A percentile compares a stretch with the other conserved stretches of the same genome.
phyloP scores from a whole-genome alignment of 2,329 filamentous ascomycete genomes.

The Colletotrichum sublineola region DNA sequence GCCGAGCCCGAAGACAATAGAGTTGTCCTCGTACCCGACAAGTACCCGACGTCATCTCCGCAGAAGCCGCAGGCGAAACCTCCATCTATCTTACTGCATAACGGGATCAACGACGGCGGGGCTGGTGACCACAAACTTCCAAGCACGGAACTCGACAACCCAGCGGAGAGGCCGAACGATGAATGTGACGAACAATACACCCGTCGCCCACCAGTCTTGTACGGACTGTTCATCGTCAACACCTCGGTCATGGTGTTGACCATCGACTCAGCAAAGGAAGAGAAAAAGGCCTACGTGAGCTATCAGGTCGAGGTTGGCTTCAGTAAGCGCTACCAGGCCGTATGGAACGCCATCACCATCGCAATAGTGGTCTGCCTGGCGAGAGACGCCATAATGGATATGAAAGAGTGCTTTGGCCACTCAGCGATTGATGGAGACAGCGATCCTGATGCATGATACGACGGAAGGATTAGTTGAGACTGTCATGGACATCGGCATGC shows the following conservation, averaged over 20 bases:
- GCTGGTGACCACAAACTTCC: background rate
- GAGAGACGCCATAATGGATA: constrained; percentile 54
- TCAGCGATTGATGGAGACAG: constrained; percentile 49
- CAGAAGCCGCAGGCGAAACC: background rate
- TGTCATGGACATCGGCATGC: background rate
- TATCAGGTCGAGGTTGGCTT: constrained; percentile 60
- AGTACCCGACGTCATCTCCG: constrained; percentile 30
- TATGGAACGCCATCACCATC: constrained; percentile 61
- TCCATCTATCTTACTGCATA: constrained; percentile 1
- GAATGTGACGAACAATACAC: constrained; percentile 1
- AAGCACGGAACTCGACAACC: background rate
- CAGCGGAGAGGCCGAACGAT: no score
- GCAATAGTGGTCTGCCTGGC: constrained; percentile 57
- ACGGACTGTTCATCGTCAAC: constrained; percentile 59
- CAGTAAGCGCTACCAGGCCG: constrained; percentile 54
- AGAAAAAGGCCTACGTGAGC: constrained; percentile 53
- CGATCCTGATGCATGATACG: constrained; percentile 54
- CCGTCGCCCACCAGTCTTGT: constrained; percentile 55
- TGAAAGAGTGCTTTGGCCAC: constrained; percentile 53
- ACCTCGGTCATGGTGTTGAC: constrained; percentile 56
- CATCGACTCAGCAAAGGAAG: constrained; percentile 53
- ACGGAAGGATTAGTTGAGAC: constrained; percentile 11
- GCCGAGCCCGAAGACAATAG: constrained; percentile 37
- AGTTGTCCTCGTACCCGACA: constrained; percentile 40
- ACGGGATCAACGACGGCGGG: constrained; percentile 1